phyloP scores from a whole-genome alignment of 1,139 yeast species.

The Kodamaea anthophila region DNA sequence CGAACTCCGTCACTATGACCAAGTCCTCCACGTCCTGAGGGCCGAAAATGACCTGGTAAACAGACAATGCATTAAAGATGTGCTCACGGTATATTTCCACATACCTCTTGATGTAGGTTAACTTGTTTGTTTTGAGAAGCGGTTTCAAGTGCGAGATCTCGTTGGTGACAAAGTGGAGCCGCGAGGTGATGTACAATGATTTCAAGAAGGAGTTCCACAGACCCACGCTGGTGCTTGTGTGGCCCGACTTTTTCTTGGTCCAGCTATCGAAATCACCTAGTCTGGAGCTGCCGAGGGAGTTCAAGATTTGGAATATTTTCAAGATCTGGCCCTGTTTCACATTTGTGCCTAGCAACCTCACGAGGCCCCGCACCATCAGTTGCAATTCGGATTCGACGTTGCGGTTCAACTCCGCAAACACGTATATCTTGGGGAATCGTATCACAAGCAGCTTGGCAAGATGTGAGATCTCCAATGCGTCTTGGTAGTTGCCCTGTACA shows the following conservation, averaged over 20 bases:
- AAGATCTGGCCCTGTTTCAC: constrained; percentile 71
- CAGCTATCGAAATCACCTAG: constrained; percentile 9
- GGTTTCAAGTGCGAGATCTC: constrained; percentile 58
- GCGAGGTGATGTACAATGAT: constrained; percentile 45
- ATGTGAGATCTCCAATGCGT: constrained; percentile 74
- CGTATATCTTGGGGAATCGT: constrained; percentile 57
- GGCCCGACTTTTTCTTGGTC: too few relatives aligned
- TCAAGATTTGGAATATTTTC: constrained; percentile 71
- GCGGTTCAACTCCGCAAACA: constrained; percentile 50
- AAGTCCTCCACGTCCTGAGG: constrained; percentile 3
- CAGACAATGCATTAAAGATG: constrained; percentile 65
- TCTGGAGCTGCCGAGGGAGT: constrained; percentile 36
- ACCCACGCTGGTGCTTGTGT: too few relatives aligned
- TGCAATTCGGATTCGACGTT: constrained; percentile 55
- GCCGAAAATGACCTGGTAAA: constrained; percentile 55
- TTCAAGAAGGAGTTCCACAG: constrained; percentile 37
- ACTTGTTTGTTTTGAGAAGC: constrained; percentile 43
- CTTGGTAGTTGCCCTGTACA: constrained; percentile 80
- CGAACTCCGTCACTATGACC: constrained; percentile 27
- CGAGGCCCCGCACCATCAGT: constrained; percentile 61
- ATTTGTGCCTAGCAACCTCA: constrained; percentile 66
- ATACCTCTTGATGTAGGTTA: constrained; percentile 68
- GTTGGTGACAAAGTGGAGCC: constrained; percentile 53
- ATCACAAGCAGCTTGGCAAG: constrained; percentile 61
- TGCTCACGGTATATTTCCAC: constrained; percentile 82